Evolutionary conservation across 2,329 filamentous ascomycete genomes (phyloP), one percentile per base, ranked within the genome.

Genomic region (Sclerotinia subarctica): DNA sequence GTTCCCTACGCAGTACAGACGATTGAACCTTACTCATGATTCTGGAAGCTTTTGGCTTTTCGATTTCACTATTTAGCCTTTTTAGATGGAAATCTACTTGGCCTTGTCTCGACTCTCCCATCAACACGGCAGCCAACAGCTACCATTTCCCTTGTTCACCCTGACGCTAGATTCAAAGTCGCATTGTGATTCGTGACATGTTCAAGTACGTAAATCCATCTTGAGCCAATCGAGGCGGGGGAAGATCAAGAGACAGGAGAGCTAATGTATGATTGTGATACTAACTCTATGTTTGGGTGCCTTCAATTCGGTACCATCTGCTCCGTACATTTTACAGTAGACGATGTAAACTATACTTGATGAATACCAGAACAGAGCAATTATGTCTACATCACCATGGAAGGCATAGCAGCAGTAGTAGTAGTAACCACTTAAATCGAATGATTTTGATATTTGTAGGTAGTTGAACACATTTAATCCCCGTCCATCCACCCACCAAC

Each of bases 1-100:
- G 21, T 15, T 35, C 11, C 58, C 58, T 19, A 13, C 29, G n/a
- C 4, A 51, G 38, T 15, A 15, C 11, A 42, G 13, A 42, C 5
- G 15, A 19, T 3, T 26, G 46, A 60, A 62, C 44, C 46, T 62
- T 62, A 24, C 35, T 62, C 58, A 38, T 38, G 44, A 38, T 62
- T 62, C 58, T 62, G 58, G 58, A 62, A 62, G 58, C 44, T 49
- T 62, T 49, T 24, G 42, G 26, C 58, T 10, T 47, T 60, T 60
- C 44, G 44, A 60, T 60, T 35, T 46, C 26, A 44, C 10, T 44
- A 46, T 59, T 29, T n/a, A 54, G 38, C n/a, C 56, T 26, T 29
- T 59, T 21, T n/a, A n/a, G n/a, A n/a, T n/a, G n/a, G n/a, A n/a
- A n/a, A 24, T 17, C 4, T 32, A 17, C 57, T 60, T 38, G 8